Evolutionary conservation across 2,329 filamentous ascomycete species (phyloP).

Genomic region (Herpotrichia juniperi): DNA sequence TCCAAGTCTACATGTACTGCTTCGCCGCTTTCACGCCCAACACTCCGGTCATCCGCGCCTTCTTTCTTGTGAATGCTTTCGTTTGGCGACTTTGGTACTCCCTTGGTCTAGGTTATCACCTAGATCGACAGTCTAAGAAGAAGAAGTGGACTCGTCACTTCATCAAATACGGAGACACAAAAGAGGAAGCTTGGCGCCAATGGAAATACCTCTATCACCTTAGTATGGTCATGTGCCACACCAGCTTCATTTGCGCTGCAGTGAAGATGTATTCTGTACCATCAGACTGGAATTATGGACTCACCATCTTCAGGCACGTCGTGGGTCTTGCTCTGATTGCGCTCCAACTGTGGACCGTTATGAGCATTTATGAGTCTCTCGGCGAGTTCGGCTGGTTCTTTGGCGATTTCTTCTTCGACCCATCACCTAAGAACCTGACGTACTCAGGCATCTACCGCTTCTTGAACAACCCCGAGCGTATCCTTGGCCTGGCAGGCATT

Average conservation of each 20-base stretch:
- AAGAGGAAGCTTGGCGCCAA: conserved; percentile 92
- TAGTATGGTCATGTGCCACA: conserved; percentile 87
- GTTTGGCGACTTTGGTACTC: conserved; percentile 92
- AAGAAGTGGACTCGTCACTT: conserved; percentile 98
- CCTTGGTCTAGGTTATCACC: conserved; percentile 81
- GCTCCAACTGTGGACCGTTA: conserved; percentile 89
- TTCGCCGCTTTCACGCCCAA: conserved; percentile 79
- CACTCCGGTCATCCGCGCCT: conserved; percentile 73
- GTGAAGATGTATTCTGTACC: conserved; percentile 98
- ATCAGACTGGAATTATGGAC: conserved; percentile 83
- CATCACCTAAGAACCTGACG: conserved; percentile 78
- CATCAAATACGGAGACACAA: conserved; percentile 91
- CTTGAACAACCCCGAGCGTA: conserved; percentile 94
- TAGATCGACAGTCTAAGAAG: conserved; percentile 83
- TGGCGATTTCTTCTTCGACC: conserved; percentile 97
- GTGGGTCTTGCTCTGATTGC: conserved; percentile 80
- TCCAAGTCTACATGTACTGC: conserved; percentile 75
- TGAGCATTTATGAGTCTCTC: conserved; percentile 92
- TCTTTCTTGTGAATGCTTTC: conserved; percentile 82
- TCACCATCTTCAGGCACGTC: conserved; percentile 85
- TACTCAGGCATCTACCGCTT: conserved; percentile 98
- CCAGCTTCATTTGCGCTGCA: conserved; percentile 85
- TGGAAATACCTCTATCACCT: conserved; percentile 97
- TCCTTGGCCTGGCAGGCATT: conserved; percentile 90
- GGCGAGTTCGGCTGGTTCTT: conserved; percentile 99